Conservation (phyloP, 2,329 filamentous ascomycete species). For the Graphilbum ipis-grandicollis region DNA sequence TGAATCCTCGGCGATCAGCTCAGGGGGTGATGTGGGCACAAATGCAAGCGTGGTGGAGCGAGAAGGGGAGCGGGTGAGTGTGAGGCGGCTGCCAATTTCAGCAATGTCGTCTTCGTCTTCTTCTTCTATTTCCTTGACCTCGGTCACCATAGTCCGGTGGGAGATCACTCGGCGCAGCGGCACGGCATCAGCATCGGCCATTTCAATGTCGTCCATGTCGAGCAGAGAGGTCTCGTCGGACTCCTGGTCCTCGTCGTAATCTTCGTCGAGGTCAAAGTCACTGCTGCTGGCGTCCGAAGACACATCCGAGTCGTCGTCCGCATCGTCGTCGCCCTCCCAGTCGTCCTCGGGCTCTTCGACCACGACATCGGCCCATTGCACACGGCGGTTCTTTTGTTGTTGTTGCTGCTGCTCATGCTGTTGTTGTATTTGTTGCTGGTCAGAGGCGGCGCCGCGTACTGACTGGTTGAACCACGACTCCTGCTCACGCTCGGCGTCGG, state of each 20-base stretch:
- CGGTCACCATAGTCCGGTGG: conserved; percentile 12
- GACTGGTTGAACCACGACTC: conserved; percentile 97
- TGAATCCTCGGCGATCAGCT: conserved; percentile 43
- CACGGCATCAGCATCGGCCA: conserved; percentile 28
- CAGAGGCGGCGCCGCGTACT: conserved; percentile 47
- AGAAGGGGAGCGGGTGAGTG: conserved; percentile 51
- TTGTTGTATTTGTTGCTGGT: conserved; percentile 16
- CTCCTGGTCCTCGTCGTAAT: conserved; percentile 26
- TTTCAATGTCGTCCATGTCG: conserved; percentile 38
- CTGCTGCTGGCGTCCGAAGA: conserved; percentile 30
- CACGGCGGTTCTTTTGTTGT: conserved; percentile 38
- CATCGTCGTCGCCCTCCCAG: conserved; percentile 42
- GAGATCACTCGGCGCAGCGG: conserved; percentile 29
- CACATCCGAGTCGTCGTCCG: conserved; percentile 27
- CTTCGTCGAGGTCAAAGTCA: conserved; percentile 24
- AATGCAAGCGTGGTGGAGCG: conserved; percentile 39
- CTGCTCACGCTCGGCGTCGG: conserved; percentile 87
- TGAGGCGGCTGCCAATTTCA: conserved; percentile 47
- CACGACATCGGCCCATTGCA: conserved; percentile 75
- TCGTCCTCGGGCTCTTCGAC: conserved; percentile 58
- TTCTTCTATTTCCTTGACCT: conserved; percentile 24
- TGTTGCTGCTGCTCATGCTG: conserved; percentile 12
- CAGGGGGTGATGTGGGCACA: conserved; percentile 36
- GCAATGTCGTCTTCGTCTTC: conserved; percentile 37
- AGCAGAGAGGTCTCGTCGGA: conserved; percentile 30